Evolutionary conservation across 2,329 filamentous ascomycete genomes (phyloP), one percentile per base, ranked within the genome.

Genomic region (Ophiocordyceps robertsii): DNA sequence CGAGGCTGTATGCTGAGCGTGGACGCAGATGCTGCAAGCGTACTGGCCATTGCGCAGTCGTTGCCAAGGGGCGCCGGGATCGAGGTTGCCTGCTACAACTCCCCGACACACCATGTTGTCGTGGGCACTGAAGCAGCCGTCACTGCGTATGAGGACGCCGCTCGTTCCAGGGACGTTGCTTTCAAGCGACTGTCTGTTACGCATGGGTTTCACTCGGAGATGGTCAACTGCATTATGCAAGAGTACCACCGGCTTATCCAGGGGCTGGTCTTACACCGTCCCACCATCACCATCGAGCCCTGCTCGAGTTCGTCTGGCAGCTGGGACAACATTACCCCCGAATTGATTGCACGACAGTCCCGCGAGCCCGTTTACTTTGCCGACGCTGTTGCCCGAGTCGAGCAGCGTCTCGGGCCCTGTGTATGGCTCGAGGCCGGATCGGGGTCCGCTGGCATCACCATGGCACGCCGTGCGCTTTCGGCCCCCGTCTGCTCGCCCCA

Each of bases 341-440:
- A 47, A 1, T 47, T 48, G 3, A 38, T 61, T 9, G 50, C 50
- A 0, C 37, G 51, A 8, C 62, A 65, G 17, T 57, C 54, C 31
- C 51, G 60, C 2, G 29, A 53, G 2, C 57, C 60, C 0, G 62
- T 65, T 0, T 60, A 49, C 41, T 62, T 63, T 38, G n/a, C 47
- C 17, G 46, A 58, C 8, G 58, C 60, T 1, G 32, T 60, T 2
- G 38, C 50, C 7, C 44, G 60, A 14, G 30, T 63, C 1, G 45
- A 45, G 8, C 39, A 43, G 13, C 39, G 49, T 14, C 45, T 53
- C 14, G 51, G 53, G 1, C 40, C 43, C 0, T 48, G 46, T 32
- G 43, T 57, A 16, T 63, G 54, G 51, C 44, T 64, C 6, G 62
- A 64, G 39, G 57, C 56, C 4, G 61, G 61, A 7, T 54, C 55